Evolutionary conservation across 768 basidiomycete species (phyloP).

Genomic region (Phanerochaete carnosa): DNA sequence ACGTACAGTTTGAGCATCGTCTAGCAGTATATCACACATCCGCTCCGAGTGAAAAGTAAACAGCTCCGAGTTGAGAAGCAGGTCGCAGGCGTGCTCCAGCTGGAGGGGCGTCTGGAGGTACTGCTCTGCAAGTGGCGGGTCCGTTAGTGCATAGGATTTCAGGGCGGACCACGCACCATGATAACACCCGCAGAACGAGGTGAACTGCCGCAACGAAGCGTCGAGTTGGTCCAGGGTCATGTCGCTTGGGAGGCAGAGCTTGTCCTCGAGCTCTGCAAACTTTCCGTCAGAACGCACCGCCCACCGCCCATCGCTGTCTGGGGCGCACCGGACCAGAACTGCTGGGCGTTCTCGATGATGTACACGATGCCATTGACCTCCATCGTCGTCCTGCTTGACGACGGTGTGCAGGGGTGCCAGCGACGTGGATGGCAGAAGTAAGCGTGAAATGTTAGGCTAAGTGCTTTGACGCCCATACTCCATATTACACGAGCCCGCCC

Average conservation of each 20-base stretch:
- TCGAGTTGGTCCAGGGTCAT: slow-evolving; percentile 75
- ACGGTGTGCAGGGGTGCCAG: not conserved
- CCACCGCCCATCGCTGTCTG: not conserved
- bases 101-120: slow-evolving; percentile 84
- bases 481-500: not conserved
- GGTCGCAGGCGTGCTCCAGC: slow-evolving; percentile 75
- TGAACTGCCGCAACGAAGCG: slow-evolving; percentile 69
- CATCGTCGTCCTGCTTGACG: not conserved
- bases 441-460: not conserved
- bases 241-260: slow-evolving; percentile 62
- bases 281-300: not conserved
- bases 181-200: slow-evolving; percentile 78
- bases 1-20: slow-evolving; percentile 65
- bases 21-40: slow-evolving; percentile 78
- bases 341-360: slow-evolving; percentile 77
- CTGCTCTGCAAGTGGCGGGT: slow-evolving; percentile 50
- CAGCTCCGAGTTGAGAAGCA: slow-evolving; percentile 80
- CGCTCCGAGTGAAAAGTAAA: slow-evolving; percentile 90
- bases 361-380: slow-evolving; percentile 39
- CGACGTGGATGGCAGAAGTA: not conserved
- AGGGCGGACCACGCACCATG: slow-evolving; percentile 57
- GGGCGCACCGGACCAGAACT: slow-evolving; percentile 81
- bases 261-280: slow-evolving; percentile 79
- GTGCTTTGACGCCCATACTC: not conserved
- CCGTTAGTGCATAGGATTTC: not conserved